Conservation (phyloP, 1,284 basidiomycete genomes). For the Marasmius tenuissimus region DNA sequence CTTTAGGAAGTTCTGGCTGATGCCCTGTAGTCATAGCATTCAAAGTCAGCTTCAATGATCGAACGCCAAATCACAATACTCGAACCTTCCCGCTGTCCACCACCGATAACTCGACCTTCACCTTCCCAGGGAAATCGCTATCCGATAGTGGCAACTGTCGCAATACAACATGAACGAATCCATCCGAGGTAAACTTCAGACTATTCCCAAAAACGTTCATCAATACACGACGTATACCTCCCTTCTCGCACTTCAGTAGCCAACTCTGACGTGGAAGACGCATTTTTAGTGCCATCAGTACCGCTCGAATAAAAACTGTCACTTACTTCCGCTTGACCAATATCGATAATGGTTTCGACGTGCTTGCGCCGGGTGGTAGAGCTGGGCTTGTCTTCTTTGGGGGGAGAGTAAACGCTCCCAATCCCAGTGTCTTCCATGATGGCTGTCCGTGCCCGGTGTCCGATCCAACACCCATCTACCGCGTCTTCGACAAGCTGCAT, state of each 20-base stretch:
- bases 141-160: slow-evolving; percentile 66
- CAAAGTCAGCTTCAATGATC: background rate
- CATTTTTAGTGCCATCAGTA: background rate
- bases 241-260: slow-evolving; percentile 88
- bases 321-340: slow-evolving; percentile 61
- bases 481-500: slow-evolving; percentile 93
- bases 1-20: slow-evolving; percentile 86
- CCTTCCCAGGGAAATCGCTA: slow-evolving; percentile 52
- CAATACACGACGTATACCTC: slow-evolving; percentile 86
- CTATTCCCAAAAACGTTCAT: slow-evolving; percentile 98
- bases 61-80: too few species aligned
- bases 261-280: slow-evolving; percentile 61
- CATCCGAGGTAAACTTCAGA: slow-evolving; percentile 86
- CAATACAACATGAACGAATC: slow-evolving; percentile 85
- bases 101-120: slow-evolving; percentile 85
- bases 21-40: slow-evolving; percentile 51
- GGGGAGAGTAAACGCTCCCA: slow-evolving; percentile 91
- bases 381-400: slow-evolving; percentile 47
- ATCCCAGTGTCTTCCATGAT: slow-evolving; percentile 69
- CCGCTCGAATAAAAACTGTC: too few species aligned
- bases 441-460: slow-evolving; percentile 79
- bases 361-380: slow-evolving; percentile 35
- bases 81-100: slow-evolving; percentile 80
- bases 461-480: slow-evolving; percentile 94
- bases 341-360: slow-evolving; percentile 89